phyloP scores from a whole-genome alignment of 2,329 filamentous ascomycete species.

The Microsporum audouinii region DNA sequence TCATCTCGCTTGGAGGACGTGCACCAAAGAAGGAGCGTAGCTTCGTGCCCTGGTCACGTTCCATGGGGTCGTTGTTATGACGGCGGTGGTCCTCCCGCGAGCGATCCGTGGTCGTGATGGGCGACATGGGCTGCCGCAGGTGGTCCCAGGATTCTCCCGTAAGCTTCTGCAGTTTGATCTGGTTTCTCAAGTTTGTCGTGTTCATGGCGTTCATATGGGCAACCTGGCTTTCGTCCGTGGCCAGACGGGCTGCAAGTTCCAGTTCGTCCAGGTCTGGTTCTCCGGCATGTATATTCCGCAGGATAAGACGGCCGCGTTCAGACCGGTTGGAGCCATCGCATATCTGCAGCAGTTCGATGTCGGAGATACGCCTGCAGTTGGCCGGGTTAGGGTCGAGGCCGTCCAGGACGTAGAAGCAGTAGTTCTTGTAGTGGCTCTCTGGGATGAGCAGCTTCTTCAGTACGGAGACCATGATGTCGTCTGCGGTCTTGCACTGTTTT shows the following conservation, averaged over 20 bases:
- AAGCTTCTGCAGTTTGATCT: constrained; percentile 78
- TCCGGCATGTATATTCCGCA: constrained; percentile 83
- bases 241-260: constrained; percentile 76
- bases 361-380: constrained; percentile 69
- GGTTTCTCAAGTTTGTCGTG: constrained; percentile 60
- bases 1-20: constrained; percentile 89
- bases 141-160: constrained; percentile 79
- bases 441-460: constrained; percentile 77
- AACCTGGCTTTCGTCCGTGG: constrained; percentile 72
- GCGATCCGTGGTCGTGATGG: constrained; percentile 40
- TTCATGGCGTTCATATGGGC: constrained; percentile 52
- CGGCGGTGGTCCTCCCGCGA: constrained; percentile 39
- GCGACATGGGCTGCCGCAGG: constrained; percentile 77
- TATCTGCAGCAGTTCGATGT: constrained; percentile 80
- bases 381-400: constrained; percentile 72
- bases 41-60: constrained; percentile 24
- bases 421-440: constrained; percentile 85
- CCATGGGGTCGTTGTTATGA: constrained; percentile 10
- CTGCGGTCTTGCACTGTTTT: constrained; percentile 77
- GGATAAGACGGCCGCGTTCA: constrained; percentile 80
- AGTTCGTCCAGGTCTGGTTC: constrained; percentile 82
- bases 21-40: constrained; percentile 68
- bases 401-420: constrained; percentile 89
- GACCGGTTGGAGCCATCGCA: constrained; percentile 76
- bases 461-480: constrained; percentile 84